phyloP scores from a whole-genome alignment of 2,329 filamentous ascomycete species.

The Dactylellina drechsleri region DNA sequence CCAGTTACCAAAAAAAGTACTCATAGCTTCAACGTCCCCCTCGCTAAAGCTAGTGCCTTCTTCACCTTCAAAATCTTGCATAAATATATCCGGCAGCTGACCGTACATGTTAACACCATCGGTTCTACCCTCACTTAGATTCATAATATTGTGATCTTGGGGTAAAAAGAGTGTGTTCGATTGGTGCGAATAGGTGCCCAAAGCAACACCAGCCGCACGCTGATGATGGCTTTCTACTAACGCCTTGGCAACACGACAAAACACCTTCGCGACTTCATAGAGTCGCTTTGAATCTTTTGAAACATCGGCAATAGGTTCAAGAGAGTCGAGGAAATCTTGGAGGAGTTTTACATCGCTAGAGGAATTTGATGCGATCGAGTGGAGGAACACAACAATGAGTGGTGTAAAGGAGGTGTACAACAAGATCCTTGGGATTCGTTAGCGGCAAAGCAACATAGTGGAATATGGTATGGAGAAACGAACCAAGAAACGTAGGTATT shows the following conservation, averaged over 20 bases:
- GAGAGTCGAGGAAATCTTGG: constrained; percentile 49
- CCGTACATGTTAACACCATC: constrained; percentile 11
- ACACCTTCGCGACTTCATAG: constrained; percentile 43
- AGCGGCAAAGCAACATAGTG: neutral
- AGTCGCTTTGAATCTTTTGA: constrained; percentile 38
- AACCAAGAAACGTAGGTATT: constrained; percentile 48
- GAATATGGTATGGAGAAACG: constrained; percentile 11
- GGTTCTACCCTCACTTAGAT: constrained; percentile 1
- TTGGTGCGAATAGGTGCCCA: constrained; percentile 47
- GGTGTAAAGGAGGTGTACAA: constrained; percentile 54
- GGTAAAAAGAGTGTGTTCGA: constrained; percentile 48
- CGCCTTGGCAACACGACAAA: constrained; percentile 50
- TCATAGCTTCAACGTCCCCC: constrained; percentile 51
- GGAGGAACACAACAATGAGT: constrained; percentile 48
- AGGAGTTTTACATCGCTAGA: constrained; percentile 40
- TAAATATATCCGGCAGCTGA: constrained; percentile 51
- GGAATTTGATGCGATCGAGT: constrained; percentile 44
- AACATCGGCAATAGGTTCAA: constrained; percentile 43
- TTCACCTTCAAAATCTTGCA: constrained; percentile 52
- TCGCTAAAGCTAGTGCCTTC: constrained; percentile 38
- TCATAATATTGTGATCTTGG: constrained; percentile 42
- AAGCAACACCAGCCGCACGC: constrained; percentile 13
- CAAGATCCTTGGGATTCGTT: constrained; percentile 23
- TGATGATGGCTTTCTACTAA: constrained; percentile 35
- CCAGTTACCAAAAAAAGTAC: constrained; percentile 54